These are phyloP conservation scores for Aspergillus floridensis DNA, from an alignment of 2,329 filamentous ascomycete genomes.

Conservation along the genomic window DNA sequence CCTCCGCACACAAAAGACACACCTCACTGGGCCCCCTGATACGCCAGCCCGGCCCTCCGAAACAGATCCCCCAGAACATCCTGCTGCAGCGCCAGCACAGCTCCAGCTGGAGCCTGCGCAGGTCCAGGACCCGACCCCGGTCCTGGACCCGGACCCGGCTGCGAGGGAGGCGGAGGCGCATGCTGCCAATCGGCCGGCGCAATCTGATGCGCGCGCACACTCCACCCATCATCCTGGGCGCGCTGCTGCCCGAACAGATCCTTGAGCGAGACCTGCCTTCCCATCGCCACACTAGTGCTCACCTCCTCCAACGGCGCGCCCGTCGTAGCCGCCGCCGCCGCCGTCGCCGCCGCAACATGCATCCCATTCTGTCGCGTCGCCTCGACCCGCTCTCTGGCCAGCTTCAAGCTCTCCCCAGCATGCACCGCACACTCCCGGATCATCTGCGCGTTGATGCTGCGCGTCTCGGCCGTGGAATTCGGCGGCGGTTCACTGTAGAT, in stretches of 20 bases:
- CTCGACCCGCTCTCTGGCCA: slow-evolving; percentile 41
- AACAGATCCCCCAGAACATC: slow-evolving; percentile 46
- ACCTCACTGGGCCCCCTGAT: slow-evolving; percentile 21
- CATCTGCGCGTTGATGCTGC: slow-evolving; percentile 51
- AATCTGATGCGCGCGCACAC: slow-evolving; percentile 47
- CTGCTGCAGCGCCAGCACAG: slow-evolving; percentile 20
- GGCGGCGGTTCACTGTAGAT: slow-evolving; percentile 61
- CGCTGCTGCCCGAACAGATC: slow-evolving; percentile 57
- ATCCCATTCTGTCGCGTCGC: slow-evolving; percentile 33
- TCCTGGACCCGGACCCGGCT: slow-evolving; percentile 13
- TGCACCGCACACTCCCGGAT: slow-evolving; percentile 56
- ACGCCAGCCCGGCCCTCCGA: slow-evolving; percentile 41
- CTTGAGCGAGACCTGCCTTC: slow-evolving; percentile 52
- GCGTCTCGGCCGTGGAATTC: slow-evolving; percentile 53
- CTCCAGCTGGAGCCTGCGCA: slow-evolving; percentile 7
- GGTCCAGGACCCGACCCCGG: not conserved
- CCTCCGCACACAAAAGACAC: not conserved
- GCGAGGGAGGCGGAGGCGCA: slow-evolving; percentile 13
- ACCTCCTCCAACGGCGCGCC: slow-evolving; percentile 38
- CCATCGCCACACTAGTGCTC: slow-evolving; percentile 42
- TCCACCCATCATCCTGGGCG: slow-evolving; percentile 52
- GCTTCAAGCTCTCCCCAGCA: slow-evolving; percentile 50
- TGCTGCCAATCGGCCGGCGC: slow-evolving; percentile 21
- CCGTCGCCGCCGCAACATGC: slow-evolving; percentile 32
- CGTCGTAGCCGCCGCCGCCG: slow-evolving; percentile 23